Evolutionary conservation across 495 filamentous ascomycete genomes (phyloP).

Genomic region (Xylaria curta): DNA sequence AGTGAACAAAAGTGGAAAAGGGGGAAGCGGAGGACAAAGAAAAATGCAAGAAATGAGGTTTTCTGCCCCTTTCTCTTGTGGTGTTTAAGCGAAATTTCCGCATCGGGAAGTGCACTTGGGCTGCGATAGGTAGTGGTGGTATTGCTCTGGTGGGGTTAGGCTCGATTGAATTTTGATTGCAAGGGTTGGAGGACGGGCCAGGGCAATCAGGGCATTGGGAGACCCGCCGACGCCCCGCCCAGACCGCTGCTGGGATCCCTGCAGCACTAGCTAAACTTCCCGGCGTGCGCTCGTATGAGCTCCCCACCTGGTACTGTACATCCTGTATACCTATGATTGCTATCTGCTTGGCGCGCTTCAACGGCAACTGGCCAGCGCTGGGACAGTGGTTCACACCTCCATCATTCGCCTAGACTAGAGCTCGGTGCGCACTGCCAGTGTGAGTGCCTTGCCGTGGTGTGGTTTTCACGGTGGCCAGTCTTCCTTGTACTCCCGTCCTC

Average conservation of each 20-base stretch:
- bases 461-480: conserved; percentile 26
- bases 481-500: conserved; percentile 42
- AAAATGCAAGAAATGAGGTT: conserved; percentile 26
- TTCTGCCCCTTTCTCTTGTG: conserved; percentile 11
- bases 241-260: conserved; percentile 18
- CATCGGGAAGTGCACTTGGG: conserved; percentile 19
- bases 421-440: conserved; percentile 7
- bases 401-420: conserved; percentile 17
- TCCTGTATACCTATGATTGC: conserved; percentile 18
- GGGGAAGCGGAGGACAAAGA: conserved; percentile 20
- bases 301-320: conserved; percentile 2
- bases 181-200: conserved; percentile 16
- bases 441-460: conserved; percentile 19
- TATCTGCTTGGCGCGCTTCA: conserved; percentile 21
- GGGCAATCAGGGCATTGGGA: conserved; percentile 10
- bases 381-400: conserved; percentile 20
- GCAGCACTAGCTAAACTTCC: conserved; percentile 20
- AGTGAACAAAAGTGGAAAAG: conserved; percentile 22
- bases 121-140: conserved; percentile 23
- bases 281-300: conserved; percentile 26
- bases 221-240: conserved; percentile 15
- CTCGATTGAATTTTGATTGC: conserved; percentile 22
- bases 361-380: conserved; percentile 10
- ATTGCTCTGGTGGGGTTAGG: conserved; percentile 24
- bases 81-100: conserved; percentile 24